phyloP scores from a whole-genome alignment of 2,329 filamentous ascomycete species.

The Fusarium buxicola region DNA sequence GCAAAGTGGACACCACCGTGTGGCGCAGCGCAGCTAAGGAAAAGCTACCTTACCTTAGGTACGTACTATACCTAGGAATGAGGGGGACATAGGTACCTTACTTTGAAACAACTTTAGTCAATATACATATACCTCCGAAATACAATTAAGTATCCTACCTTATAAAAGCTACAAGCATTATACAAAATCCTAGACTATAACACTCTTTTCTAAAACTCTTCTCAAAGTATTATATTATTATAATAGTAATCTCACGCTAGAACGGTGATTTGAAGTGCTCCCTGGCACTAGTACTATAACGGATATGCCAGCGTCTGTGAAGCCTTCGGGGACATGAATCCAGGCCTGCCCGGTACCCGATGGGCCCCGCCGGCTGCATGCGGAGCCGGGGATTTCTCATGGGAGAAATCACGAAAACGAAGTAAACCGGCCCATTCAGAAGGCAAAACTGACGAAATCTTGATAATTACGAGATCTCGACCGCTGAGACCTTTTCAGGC shows the following conservation, averaged over 20 bases:
- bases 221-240: too few relatives aligned
- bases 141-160: too few relatives aligned
- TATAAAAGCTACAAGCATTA: too few relatives aligned
- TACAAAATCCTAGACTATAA: too few relatives aligned
- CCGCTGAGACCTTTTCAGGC: background rate
- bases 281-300: slow-evolving; percentile 33
- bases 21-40: slow-evolving; percentile 26
- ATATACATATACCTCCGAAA: too few relatives aligned
- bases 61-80: too few relatives aligned
- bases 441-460: background rate
- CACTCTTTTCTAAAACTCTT: too few relatives aligned
- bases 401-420: slow-evolving; percentile 32
- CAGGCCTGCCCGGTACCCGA: background rate
- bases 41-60: too few relatives aligned
- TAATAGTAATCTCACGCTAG: too few relatives aligned
- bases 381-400: slow-evolving; percentile 35
- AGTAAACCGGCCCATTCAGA: background rate
- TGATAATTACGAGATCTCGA: background rate
- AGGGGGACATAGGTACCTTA: too few relatives aligned
- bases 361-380: slow-evolving; percentile 25
- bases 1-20: slow-evolving; percentile 40
- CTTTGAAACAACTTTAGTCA: too few relatives aligned
- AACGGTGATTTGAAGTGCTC: slow-evolving; percentile 37
- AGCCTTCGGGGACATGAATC: too few relatives aligned
- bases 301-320: slow-evolving; percentile 15